Evolutionary conservation across 2,329 filamentous ascomycete species (phyloP).

Genomic region (Fusarium circinatum): DNA sequence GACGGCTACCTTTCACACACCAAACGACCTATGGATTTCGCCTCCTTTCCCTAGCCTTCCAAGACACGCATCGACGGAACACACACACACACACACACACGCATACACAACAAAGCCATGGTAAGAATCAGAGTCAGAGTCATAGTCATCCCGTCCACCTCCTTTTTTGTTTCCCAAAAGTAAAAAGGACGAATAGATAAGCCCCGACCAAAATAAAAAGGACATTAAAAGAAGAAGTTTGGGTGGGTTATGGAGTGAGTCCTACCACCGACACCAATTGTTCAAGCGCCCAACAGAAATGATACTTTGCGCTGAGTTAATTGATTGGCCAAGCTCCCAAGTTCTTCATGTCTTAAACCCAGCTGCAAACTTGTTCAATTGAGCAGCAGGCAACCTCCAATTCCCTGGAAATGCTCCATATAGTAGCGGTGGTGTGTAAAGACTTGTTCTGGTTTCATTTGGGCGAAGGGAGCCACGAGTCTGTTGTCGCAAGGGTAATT

Average conservation of each 20-base stretch:
- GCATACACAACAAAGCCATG: slow-evolving; percentile 27
- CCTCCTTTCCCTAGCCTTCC: slow-evolving; percentile 21
- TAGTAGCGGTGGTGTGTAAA: slow-evolving; percentile 16
- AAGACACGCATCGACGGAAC: slow-evolving; percentile 23
- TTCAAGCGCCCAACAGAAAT: slow-evolving; percentile 17
- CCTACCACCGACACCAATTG: slow-evolving; percentile 24
- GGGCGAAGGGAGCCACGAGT: slow-evolving; percentile 15
- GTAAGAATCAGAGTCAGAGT: background rate
- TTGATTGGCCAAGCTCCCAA: slow-evolving; percentile 25
- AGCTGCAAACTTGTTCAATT: slow-evolving; percentile 13
- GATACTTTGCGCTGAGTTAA: slow-evolving; percentile 6
- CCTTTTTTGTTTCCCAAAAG: slow-evolving; percentile 42
- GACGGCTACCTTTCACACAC: slow-evolving; percentile 41
- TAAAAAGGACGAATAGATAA: slow-evolving; percentile 41
- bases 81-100: slow-evolving; percentile 33
- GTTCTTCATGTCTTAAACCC: background rate
- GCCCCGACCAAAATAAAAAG: slow-evolving; percentile 41
- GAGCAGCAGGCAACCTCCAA: slow-evolving; percentile 20
- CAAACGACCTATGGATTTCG: slow-evolving; percentile 33
- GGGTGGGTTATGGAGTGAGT: slow-evolving; percentile 7
- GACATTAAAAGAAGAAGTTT: slow-evolving; percentile 39
- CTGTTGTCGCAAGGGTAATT: slow-evolving; percentile 27
- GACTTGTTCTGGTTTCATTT: slow-evolving; percentile 8
- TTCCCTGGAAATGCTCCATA: slow-evolving; percentile 33
- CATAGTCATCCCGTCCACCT: slow-evolving; percentile 29